Base-by-base conservation (phyloP, 495 filamentous ascomycete species). In the Lasiosphaeris hirsuta region DNA sequence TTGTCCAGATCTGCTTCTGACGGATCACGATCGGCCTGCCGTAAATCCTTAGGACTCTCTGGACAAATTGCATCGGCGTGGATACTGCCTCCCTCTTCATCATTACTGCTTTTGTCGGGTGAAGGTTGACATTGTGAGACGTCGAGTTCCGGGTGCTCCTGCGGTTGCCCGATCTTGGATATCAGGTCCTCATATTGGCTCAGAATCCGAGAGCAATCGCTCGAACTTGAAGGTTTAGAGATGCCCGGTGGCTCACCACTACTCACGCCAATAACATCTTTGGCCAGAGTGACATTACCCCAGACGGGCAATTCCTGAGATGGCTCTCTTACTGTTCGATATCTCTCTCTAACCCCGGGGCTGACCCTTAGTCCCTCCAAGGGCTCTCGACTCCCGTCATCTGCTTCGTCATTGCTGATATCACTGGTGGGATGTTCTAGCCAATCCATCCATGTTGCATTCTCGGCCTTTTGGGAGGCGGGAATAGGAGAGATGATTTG, bases 341-440 rank as follows among this genome's bases (percentile, higher is more conserved):
- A 42, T 17, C 30, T 49, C 39, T 65, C 57, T 51, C 69, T 71
- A 9, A 67, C 45, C 1, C 66, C 64, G 10, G 66, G 69, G 44
- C 62, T 71, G 23, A 68, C 38, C n/a, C 39, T 17, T 47, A 18
- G 35, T 13, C 8, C 10, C 33, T 45, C 56, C 3, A 39, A 3
- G 9, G 49, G 59, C n/a, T n/a, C n/a, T 23, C 33, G 14, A 10
- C 57, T 63, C 35, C 62, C 57, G 40, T 61, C 55, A 18, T 56
- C 48, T 18, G 58, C 44, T 13, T 43, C 38, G 17, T 43, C 34
- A 14, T 30, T 67, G 43, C 18, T 53, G 34, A 49, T n/a, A 13
- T 40, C 40, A 51, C 57, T 57, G 51, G 48, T 63, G 9, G 60
- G 41, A 7, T 45, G 33, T n/a, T 33, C 40, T 4, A 66, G 46